Base-by-base conservation (phyloP, 805 yeast genomes). In the Komagataella populi region DNA sequence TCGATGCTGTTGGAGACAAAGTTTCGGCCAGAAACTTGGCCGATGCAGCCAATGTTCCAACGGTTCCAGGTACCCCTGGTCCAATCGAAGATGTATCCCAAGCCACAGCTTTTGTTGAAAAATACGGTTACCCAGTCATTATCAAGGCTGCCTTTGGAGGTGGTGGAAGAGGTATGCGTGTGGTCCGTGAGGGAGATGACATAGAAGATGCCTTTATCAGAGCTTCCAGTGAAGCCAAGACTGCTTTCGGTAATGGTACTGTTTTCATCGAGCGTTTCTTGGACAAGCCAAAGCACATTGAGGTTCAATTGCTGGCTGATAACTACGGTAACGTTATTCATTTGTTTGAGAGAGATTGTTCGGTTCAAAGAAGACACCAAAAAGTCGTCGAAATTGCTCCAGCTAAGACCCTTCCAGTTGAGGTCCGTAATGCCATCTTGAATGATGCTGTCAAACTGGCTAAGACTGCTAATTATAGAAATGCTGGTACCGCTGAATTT, bases 151-250 rank as follows among this genome's bases (percentile, higher is more conserved):
- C 99, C 44, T 93, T 86, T 64, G 99, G 99, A 67, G 99, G 99
- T 72, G 99, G 99, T 76, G 99, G 99, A 65, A 83, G 98, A 72
- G 99, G 99, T 78, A 93, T 91, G 98, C 83, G 99, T 73, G 99
- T 91, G 50, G 99, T 91, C 47, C 77, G 95, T 63, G 96, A 91
- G 69, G 97, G 96, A 61, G 99, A 93, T 60, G 87, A 83, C 67
- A 80, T 91, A 54, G 83, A 66, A 48, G 97, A 91, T 66, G 97
- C 98, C 44, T 91, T 93, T 73, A 71, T 76, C 62, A 84, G 99
- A 70, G 98, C 98, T 43, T 80, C 84, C 30, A 85, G 96, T 47
- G 99, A 91, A 74, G 98, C 98, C 54, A 76, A 81, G 62, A 79
- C 96, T 45, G 83, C 99, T n/a, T 91, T 91, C 59, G 99, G 99